Evolutionary conservation across 495 filamentous ascomycete species (phyloP).

Genomic region (Lophiotrema nucula): DNA sequence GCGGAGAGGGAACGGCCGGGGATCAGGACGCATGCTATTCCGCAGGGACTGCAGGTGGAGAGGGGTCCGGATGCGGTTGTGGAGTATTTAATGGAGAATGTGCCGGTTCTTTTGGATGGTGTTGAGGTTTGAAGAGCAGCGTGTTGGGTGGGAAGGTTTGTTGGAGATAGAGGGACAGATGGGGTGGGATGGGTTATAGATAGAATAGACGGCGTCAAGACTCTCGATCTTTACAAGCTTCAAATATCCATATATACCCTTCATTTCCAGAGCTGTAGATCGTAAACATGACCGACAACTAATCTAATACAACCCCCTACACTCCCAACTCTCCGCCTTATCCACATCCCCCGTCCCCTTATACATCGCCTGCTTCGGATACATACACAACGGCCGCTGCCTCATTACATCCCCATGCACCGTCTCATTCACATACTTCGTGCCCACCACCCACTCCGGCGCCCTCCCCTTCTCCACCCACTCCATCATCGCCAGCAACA

Average conservation of each 20-base stretch:
- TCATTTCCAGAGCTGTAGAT: too few relatives aligned
- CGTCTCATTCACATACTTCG: constrained; percentile 37
- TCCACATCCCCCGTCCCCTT: constrained; percentile 24
- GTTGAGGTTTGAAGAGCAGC: too few relatives aligned
- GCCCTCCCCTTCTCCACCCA: constrained; percentile 51
- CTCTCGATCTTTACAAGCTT: too few relatives aligned
- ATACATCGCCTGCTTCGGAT: constrained; percentile 34
- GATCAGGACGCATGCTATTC: constrained; percentile 60
- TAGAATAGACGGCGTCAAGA: too few relatives aligned
- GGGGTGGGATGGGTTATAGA: too few relatives aligned
- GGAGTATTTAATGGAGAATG: constrained; percentile 60
- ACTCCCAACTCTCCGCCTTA: constrained; percentile 36
- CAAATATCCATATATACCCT: too few relatives aligned
- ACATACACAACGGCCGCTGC: constrained; percentile 40
- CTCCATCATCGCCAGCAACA: constrained; percentile 49
- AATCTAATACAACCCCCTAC: constrained; percentile 5
- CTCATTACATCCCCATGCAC: constrained; percentile 25
- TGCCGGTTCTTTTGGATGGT: constrained; percentile 50
- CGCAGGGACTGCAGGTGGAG: constrained; percentile 62
- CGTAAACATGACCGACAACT: not conserved
- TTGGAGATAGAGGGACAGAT: too few relatives aligned
- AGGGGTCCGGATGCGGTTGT: constrained; percentile 65
- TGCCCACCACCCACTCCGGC: constrained; percentile 37
- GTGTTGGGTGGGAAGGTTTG: too few relatives aligned
- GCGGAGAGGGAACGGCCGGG: constrained; percentile 52